phyloP scores from a whole-genome alignment of 768 basidiomycete genomes.

The Amanita fuliginea region DNA sequence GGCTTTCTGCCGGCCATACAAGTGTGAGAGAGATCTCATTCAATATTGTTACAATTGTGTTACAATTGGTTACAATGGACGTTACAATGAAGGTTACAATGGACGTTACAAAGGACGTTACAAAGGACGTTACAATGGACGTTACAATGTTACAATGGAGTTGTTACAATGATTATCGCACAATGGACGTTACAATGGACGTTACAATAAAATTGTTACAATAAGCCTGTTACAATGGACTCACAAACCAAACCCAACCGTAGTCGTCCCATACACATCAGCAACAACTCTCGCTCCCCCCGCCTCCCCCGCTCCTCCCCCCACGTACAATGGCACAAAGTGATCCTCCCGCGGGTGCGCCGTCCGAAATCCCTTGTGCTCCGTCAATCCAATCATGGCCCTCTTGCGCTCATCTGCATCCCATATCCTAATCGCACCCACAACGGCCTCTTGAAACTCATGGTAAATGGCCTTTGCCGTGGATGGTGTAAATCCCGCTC shows the following conservation, averaged over 20 bases:
- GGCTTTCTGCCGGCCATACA: too few relatives aligned
- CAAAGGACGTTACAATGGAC: too few relatives aligned
- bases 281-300: constrained; percentile 38
- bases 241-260: constrained; percentile 39
- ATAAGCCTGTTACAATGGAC: too few relatives aligned
- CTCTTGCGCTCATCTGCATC: constrained; percentile 43
- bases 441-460: constrained; percentile 48
- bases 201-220: too few relatives aligned
- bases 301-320: constrained; percentile 59
- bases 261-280: constrained; percentile 47
- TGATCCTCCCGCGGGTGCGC: constrained; percentile 76
- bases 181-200: too few relatives aligned
- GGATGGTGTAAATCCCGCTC: constrained; percentile 34
- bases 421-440: constrained; percentile 37
- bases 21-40: too few relatives aligned
- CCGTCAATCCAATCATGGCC: constrained; percentile 41
- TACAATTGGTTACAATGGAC: too few relatives aligned
- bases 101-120: too few relatives aligned
- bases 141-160: too few relatives aligned
- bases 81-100: too few relatives aligned
- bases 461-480: constrained; percentile 37
- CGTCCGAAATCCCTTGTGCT: constrained; percentile 50
- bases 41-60: too few relatives aligned
- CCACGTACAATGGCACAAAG: constrained; percentile 71
- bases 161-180: too few relatives aligned